Conservation (phyloP, 148 eudicot species). For the Rhododendron kiyosumense region DNA sequence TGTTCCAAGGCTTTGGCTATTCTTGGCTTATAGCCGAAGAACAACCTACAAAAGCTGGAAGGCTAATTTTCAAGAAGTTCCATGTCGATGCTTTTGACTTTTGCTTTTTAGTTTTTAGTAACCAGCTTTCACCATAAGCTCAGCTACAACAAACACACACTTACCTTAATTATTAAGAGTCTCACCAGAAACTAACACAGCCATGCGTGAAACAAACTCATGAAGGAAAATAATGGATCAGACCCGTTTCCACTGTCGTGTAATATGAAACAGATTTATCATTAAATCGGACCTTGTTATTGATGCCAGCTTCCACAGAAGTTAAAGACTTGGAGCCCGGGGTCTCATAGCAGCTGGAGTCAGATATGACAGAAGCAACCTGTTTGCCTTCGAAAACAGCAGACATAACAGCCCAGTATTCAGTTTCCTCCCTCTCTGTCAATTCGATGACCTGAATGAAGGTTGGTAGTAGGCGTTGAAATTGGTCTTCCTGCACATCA, state of each 20-base stretch:
- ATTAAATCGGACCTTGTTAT: constrained; percentile 70
- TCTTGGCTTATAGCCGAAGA: not conserved
- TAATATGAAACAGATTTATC: not conserved
- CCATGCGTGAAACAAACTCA: not conserved
- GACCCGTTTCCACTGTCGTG: not conserved
- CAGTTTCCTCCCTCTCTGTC: constrained; percentile 64
- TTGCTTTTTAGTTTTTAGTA: not conserved
- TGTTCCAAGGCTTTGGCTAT: not conserved
- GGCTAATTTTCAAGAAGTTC: not conserved
- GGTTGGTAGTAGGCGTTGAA: constrained; percentile 81
- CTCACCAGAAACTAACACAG: not conserved
- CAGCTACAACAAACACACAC: not conserved
- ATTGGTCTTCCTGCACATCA: constrained; percentile 83
- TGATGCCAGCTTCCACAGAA: constrained; percentile 50
- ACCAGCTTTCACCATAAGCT: not conserved
- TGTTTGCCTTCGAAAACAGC: constrained; percentile 78
- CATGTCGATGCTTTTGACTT: not conserved
- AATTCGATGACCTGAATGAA: constrained; percentile 83
- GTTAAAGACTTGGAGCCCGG: constrained; percentile 13
- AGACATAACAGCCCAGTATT: constrained; percentile 73
- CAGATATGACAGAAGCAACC: constrained; percentile 35
- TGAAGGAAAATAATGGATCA: not conserved
- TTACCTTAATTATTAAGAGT: not conserved
- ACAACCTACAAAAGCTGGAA: not conserved
- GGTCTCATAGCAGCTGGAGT: constrained; percentile 31